Base-by-base conservation (phyloP, 2,329 filamentous ascomycete species). In the Colletotrichum sp. region DNA sequence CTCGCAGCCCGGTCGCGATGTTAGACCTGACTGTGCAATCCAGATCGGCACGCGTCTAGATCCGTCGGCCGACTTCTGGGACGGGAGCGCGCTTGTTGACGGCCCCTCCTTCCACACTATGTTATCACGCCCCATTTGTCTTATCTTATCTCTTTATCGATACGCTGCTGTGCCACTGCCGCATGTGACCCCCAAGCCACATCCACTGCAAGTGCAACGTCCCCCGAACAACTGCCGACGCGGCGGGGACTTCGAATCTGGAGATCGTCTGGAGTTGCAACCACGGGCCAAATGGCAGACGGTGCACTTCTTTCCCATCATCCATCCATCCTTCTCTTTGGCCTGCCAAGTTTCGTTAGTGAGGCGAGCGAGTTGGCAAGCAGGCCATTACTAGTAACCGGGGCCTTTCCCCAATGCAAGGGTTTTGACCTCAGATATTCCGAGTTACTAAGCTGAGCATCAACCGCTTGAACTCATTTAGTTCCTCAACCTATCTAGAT, bases 61-160 rank as follows among this genome's bases (percentile, higher is more conserved):
- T n/a, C 38, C 43, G 43, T 21, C 11, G n/a, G 12, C 43, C n/a
- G 43, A 51, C 43, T 6, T 51, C 11, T 51, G 43, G 6, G 12
- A 24, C 21, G 43, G 6, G 12, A 24, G 43, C 43, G 43, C 43
- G n/a, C 43, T 51, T 51, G 43, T 51, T 51, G 43, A 51, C 11
- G 43, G 43, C 43, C 43, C 43, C 43, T 51, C 43, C 43, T 21
- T 51, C 43, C 13, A 16, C 34, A 15, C 1, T 43, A 21, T 51
- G n/a, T 51, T 51, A 51, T 51, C 43, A n/a, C 43, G n/a, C 1
- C 1, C 43, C 2, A 2, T 0, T 0, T 8, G 6, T 8, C 43
- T 21, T 51, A 51, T 51, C 43, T 51, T 51, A 51, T 51, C 43
- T 51, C 6, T 5, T 2, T 51, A 51, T 51, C 43, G 43, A 51